Evolutionary conservation across 371 early-diverging fungal genomes (phyloP), one percentile per base, ranked within the genome.

Genomic region (Entomophthora muscae): DNA sequence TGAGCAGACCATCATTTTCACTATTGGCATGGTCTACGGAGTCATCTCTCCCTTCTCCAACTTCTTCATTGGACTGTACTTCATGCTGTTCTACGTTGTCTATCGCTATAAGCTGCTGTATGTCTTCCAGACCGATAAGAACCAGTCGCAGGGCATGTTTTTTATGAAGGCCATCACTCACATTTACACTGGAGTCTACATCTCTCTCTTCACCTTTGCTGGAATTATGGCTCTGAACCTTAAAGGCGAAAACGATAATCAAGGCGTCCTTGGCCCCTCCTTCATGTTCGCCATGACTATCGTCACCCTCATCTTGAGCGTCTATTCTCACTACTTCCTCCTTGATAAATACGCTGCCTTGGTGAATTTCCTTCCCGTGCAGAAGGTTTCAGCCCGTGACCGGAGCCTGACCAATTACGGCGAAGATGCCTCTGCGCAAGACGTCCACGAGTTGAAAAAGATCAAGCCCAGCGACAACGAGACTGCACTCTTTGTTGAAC

Each of bases 21-120:
- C 27, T 3, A 58, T 58, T 29, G 58, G 58, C n/a, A 28, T 24
- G 12, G 72, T 72, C 22, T 84, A 80, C 66, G 68, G 71, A 53
- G 75, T 75, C 24, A 74, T 82, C 32, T 73, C 81, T 28, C 84
- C 84, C 3, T 64, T 84, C 42, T 72, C 81, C 55, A 69, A 75
- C 42, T 61, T 76, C 29, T 78, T 82, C 62, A 76, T 76, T 7
- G 70, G 70, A 2, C 55, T 76, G 52, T 82, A 82, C 68, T 84
- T 79, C 68, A 72, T 68, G 1, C 66, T 82, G 33, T 81, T 71
- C 62, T 72, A 72, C 62, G 33, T 76, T 23, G 79, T 80, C 3
- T 82, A 82, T 66, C 65, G 69, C 17, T 80, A 80, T 67, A 76
- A 80, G 52, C 66, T 78, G 57, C 68, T 74, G 52, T 74, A 76